These are phyloP conservation scores for Mycena olivaceomarginata DNA, from an alignment of 768 basidiomycete genomes.

Conservation along the genomic window DNA sequence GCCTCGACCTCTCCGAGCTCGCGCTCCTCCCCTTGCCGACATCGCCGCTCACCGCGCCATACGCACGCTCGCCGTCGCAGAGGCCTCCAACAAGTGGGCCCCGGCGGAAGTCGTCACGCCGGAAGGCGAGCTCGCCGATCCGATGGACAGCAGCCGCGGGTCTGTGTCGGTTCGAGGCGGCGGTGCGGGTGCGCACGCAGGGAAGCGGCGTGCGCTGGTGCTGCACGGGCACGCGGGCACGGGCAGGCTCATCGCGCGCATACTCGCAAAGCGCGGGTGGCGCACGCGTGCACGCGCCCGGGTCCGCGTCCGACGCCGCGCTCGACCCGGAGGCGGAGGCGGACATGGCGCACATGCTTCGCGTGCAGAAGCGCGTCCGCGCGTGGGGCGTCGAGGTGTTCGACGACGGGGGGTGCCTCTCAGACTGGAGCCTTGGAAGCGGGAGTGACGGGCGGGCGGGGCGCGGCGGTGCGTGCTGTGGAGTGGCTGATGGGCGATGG, in stretches of 20 bases:
- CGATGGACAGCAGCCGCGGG: background rate
- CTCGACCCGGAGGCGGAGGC: conserved; percentile 55
- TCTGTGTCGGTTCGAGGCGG: background rate
- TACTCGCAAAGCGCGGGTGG: conserved; percentile 83
- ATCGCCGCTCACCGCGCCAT: conserved; percentile 90
- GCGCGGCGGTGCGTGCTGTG: conserved; percentile 70
- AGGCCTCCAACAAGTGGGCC: conserved; percentile 44
- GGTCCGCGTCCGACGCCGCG: conserved; percentile 49
- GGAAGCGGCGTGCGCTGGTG: conserved; percentile 69
- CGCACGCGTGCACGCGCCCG: conserved; percentile 78
- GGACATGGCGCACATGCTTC: conserved; percentile 64
- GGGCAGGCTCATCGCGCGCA: conserved; percentile 87
- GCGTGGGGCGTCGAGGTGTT: conserved; percentile 87
- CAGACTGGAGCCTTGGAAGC: conserved; percentile 48
- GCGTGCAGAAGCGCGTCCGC: conserved; percentile 73
- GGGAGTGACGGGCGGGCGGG: conserved; percentile 62
- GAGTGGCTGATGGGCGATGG: conserved; percentile 71
- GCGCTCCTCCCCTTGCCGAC: conserved; percentile 87
- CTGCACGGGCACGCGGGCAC: conserved; percentile 84
- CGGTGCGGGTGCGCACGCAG: conserved; percentile 29
- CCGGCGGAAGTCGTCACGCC: conserved; percentile 40
- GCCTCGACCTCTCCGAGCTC: conserved; percentile 80
- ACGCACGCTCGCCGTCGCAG: conserved; percentile 76
- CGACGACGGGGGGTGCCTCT: conserved; percentile 67
- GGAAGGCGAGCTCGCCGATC: conserved; percentile 23